Percentiles rank a stretch among this genome's conserved stretches.
phyloP scores from a whole-genome alignment of 768 basidiomycete genomes.

The Termitomyces titanicus region DNA sequence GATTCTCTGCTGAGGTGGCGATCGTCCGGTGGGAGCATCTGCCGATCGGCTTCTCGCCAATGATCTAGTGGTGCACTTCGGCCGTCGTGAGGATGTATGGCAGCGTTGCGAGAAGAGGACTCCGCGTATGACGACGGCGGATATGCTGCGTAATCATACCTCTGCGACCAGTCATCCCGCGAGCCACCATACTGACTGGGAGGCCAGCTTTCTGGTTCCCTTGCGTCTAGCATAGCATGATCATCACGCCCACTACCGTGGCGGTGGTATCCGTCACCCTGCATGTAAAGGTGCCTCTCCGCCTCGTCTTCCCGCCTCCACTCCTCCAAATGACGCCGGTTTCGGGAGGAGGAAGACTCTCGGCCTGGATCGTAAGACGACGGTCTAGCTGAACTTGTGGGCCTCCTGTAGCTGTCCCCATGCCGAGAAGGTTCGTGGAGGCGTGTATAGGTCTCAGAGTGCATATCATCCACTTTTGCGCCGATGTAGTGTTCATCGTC shows the following conservation, averaged over 20 bases:
- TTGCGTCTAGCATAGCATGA: conserved; percentile 40
- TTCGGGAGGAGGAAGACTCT: conserved; percentile 51
- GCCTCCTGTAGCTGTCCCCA: conserved; percentile 44
- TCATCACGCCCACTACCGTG: conserved; percentile 43
- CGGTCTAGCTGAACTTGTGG: conserved; percentile 37
- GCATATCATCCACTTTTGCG: conserved; percentile 48
- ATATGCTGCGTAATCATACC: conserved; percentile 39
- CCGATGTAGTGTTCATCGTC: conserved; percentile 47
- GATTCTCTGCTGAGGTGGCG: conserved; percentile 23
- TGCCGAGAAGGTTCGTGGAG: conserved; percentile 42
- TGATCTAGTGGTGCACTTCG: conserved; percentile 36
- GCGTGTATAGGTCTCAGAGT: conserved; percentile 51
- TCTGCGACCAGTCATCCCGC: conserved; percentile 47
- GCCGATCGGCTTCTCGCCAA: conserved; percentile 41
- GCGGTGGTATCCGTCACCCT: conserved; percentile 44
- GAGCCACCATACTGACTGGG: conserved; percentile 38
- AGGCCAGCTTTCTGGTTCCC: conserved; percentile 46
- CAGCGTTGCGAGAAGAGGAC: conserved; percentile 36
- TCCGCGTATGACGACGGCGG: conserved; percentile 45
- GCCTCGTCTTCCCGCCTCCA: conserved; percentile 49
- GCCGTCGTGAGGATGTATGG: conserved; percentile 35
- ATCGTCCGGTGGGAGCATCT: conserved; percentile 14
- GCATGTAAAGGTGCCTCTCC: conserved; percentile 37
- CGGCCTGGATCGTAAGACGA: conserved; percentile 43
- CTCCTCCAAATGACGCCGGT: conserved; percentile 43